These are phyloP conservation scores for Globisporangium orthogonon DNA, from an alignment of 352 stramenopile species.

Conservation along the genomic window DNA sequence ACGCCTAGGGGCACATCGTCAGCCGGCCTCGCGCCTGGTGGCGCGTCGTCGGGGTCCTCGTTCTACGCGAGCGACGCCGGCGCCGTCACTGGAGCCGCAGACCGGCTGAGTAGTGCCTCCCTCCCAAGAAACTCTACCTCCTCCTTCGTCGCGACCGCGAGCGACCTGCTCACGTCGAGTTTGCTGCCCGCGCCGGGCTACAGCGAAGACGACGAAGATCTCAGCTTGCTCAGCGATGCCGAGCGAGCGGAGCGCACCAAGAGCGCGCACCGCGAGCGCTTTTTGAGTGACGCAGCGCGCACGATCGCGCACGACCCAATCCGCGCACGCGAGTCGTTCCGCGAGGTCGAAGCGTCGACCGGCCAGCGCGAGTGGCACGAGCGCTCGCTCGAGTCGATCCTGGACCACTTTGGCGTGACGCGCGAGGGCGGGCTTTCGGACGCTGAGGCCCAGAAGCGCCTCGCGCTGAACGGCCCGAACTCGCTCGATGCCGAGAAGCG, in stretches of 20 bases:
- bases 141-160: slow-evolving; percentile 18
- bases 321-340: slow-evolving; percentile 53
- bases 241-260: slow-evolving; percentile 17
- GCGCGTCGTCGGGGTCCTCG: slow-evolving; percentile 7
- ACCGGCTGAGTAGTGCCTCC: slow-evolving; percentile 16
- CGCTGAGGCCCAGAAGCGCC: slow-evolving; percentile 29
- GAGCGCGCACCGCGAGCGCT: slow-evolving; percentile 38
- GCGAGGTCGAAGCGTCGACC: slow-evolving; percentile 36
- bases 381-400: slow-evolving; percentile 45
- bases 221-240: slow-evolving; percentile 12
- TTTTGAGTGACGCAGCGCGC: slow-evolving; percentile 51
- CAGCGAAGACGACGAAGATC: slow-evolving; percentile 10
- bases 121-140: slow-evolving; percentile 4
- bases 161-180: slow-evolving; percentile 9
- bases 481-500: slow-evolving; percentile 50
- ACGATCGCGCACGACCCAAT: slow-evolving; percentile 48
- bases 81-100: not conserved
- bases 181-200: slow-evolving; percentile 8
- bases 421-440: slow-evolving; percentile 25
- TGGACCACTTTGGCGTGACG: slow-evolving; percentile 36
- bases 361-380: slow-evolving; percentile 43
- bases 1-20: slow-evolving; percentile 49
- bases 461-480: slow-evolving; percentile 51
- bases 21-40: slow-evolving; percentile 7
- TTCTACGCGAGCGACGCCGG: slow-evolving; percentile 2